These are phyloP conservation scores for Fusarium sp. DNA, from an alignment of 2,329 filamentous ascomycete species.

Conservation along the genomic window DNA sequence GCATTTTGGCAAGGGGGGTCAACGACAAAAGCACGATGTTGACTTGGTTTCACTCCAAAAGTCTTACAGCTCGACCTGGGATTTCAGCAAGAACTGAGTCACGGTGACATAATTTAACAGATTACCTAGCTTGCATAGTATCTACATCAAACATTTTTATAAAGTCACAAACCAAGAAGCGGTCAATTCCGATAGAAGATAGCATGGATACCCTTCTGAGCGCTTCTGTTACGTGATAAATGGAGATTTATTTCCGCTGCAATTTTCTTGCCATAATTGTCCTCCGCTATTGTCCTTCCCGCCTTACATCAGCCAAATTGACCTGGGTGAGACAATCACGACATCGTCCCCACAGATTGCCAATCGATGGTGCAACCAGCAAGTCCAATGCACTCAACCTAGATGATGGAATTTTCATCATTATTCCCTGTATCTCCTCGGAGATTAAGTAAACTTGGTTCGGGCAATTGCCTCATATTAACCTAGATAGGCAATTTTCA, in stretches of 20 bases:
- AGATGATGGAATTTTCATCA: neutral
- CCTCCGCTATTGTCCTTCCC: neutral
- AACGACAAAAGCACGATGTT: no score
- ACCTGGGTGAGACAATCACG: neutral
- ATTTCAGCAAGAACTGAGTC: no score
- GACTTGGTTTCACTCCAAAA: no score
- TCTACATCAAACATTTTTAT: no score
- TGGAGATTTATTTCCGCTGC: neutral
- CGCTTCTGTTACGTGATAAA: neutral
- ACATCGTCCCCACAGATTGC: neutral
- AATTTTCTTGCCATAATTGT: no score
- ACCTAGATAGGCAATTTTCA: neutral
- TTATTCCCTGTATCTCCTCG: neutral
- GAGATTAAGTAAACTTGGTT: neutral
- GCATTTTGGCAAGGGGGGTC: no score
- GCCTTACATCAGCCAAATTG: neutral
- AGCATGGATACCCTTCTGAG: neutral
- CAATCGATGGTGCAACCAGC: neutral
- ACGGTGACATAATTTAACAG: no score
- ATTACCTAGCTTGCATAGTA: no score
- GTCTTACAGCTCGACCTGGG: no score
- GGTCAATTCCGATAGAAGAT: accelerated
- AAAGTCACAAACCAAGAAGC: neutral
- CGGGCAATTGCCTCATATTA: neutral
- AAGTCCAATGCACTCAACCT: neutral